Base-by-base conservation (phyloP, 352 stramenopile genomes). In the Elongisporangium senticosum region DNA sequence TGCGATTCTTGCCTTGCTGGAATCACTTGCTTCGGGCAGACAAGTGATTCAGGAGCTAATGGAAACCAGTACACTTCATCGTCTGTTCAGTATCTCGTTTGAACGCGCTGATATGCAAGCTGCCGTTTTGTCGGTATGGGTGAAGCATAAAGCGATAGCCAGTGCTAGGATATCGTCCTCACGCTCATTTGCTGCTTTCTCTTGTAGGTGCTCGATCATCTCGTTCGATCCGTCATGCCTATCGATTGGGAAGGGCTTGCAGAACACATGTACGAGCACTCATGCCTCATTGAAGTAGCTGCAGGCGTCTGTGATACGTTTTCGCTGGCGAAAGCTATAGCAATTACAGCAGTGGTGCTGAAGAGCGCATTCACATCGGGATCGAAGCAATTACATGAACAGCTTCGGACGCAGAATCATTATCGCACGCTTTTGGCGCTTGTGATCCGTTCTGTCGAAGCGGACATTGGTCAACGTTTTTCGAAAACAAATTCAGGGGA, bases 1-100 rank as follows among this genome's bases (percentile, higher is more conserved):
- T 5, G 56, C 59, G 7, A 37, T 61, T 10, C 51, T 74, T 17
- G 67, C 81, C 19, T 58, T 88, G 11, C 58, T 88, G 8, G 56
- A 58, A 7, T 26, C 59, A 11, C 49, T 74, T n/a, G 69, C 81
- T n/a, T 58, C 53, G 7, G 82, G 68, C 14, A 62, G 67, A 33
- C 72, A 79, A 61, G 71, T 68, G 4, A 63, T 83, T 2, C 72
- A 83, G 19, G 75, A 88, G 28, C 62, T 88, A 14, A 61, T 67
- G 0, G 76, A 86, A 49, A 56, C 67, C 17, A 82, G 63, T 24
- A 79, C 76, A 2, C 50, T 85, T 20, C 78, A 88, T 65, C 70
- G 74, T 3, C 64, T 88, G 17, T 85, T 88, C 49, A 49, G 67
- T 47, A 49, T 88, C 33, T 56, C 47, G 4, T 83, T 85, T 59